Evolutionary conservation across 83 land plant species (phyloP).

Genomic region (Picea engelmannii): DNA sequence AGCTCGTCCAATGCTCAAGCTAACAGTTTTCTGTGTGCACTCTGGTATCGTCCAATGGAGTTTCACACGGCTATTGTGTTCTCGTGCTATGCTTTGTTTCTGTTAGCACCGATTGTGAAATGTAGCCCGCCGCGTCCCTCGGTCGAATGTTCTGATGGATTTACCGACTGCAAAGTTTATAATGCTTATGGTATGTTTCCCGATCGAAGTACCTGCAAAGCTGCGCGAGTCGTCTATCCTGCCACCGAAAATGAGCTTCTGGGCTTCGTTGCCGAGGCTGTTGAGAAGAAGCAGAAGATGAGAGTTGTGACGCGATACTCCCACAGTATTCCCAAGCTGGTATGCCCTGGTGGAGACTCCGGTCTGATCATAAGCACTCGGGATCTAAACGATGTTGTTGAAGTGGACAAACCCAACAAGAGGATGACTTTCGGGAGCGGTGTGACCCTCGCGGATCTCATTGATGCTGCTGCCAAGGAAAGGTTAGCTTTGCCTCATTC

Average conservation of each 20-base stretch:
- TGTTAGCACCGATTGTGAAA: too few species aligned
- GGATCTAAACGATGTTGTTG: not conserved
- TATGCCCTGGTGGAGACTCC: conserved; percentile 50
- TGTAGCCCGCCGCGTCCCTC: conserved; percentile 5
- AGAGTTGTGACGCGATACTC: too few species aligned
- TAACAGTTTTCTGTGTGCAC: too few species aligned
- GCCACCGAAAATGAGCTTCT: conserved; percentile 35
- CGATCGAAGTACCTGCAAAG: conserved; percentile 39
- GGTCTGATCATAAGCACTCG: too few species aligned
- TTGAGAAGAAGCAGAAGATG: not conserved
- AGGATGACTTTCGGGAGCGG: not conserved
- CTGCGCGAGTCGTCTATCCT: conserved; percentile 37
- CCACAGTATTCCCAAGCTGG: conserved; percentile 60
- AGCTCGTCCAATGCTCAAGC: too few species aligned
- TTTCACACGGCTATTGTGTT: too few species aligned
- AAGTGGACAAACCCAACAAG: not conserved
- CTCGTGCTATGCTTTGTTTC: too few species aligned
- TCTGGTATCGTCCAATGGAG: too few species aligned
- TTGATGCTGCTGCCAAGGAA: not conserved
- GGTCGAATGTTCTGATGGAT: not conserved
- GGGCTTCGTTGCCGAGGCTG: conserved; percentile 27
- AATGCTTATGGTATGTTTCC: conserved; percentile 24
- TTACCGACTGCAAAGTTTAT: conserved; percentile 12
- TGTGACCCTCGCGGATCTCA: not conserved
- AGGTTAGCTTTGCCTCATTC: conserved; percentile 15